Conservation (phyloP, 1,284 basidiomycete species). For the Coniferiporia sulphurascens region DNA sequence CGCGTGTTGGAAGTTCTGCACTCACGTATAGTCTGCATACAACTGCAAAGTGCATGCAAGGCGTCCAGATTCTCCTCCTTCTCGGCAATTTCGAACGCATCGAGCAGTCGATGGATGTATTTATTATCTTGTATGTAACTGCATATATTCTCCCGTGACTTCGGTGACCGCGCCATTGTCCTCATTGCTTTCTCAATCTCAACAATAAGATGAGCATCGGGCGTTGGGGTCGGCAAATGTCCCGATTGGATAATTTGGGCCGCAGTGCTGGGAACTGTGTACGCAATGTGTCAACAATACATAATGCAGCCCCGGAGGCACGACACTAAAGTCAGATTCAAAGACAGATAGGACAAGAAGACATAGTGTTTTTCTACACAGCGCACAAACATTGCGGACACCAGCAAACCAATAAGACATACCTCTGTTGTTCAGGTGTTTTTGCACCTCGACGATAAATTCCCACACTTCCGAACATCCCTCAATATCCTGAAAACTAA, state of each 20-base stretch:
- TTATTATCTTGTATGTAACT: slow-evolving; percentile 81
- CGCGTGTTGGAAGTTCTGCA: slow-evolving; percentile 21
- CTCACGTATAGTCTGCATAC: slow-evolving; percentile 95
- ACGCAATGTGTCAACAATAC: slow-evolving; percentile 41
- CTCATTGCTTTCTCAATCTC: slow-evolving; percentile 79
- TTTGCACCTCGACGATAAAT: slow-evolving; percentile 94
- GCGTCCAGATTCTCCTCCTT: slow-evolving; percentile 87
- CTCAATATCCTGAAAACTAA: slow-evolving; percentile 95
- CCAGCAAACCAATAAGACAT: slow-evolving; percentile 24
- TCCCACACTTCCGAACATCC: slow-evolving; percentile 98
- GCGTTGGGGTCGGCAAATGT: slow-evolving; percentile 62
- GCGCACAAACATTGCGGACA: slow-evolving; percentile 10
- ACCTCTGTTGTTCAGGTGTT: slow-evolving; percentile 68
- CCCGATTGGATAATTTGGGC: slow-evolving; percentile 63
- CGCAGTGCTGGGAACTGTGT: slow-evolving; percentile 52
- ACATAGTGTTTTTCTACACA: not conserved
- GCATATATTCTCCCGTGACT: slow-evolving; percentile 74
- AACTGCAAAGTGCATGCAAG: slow-evolving; percentile 84
- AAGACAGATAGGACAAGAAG: slow-evolving; percentile 4
- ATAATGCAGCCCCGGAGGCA: slow-evolving; percentile 19
- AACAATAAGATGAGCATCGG: slow-evolving; percentile 54
- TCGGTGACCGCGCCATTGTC: slow-evolving; percentile 55
- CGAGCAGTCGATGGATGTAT: slow-evolving; percentile 84
- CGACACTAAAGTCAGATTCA: slow-evolving; percentile 12
- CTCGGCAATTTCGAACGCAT: slow-evolving; percentile 84